Evolutionary conservation across 106 monocot genomes (phyloP), one percentile per base, ranked within the genome.

Genomic region (Chionographis japonica): DNA sequence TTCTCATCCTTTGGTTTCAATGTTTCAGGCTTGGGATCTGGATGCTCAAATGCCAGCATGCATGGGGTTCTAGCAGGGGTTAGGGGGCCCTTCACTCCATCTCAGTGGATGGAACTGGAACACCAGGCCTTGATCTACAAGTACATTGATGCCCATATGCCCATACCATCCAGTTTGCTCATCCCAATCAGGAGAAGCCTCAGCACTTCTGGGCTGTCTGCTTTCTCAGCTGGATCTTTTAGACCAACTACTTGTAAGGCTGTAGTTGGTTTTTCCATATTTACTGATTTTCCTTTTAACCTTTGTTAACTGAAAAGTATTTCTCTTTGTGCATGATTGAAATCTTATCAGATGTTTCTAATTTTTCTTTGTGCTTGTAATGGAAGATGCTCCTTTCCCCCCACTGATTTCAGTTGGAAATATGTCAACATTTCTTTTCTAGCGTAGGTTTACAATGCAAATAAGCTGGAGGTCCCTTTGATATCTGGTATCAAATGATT

Each of bases 51-150:
- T 67, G 41, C 36, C 46, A 80, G 61, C 75, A 79, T 85, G 67
- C 67, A 77, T 81, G 84, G 76, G 27, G 68, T 79, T 36, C 56
- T 78, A 67, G 43, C 69, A 67, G 77, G 90, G 61, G 66, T 72
- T 14, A 83, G 76, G 56, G 82, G 90, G 37, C 69, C 80, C 49
- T 90, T 94, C 78, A 87, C 90, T 16, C 90, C 90, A 18, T 80
- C 94, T n/a, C 94, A 94, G 78, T 90, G 94, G 94, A 70, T 90
- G 84, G 94, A 94, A 67, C 74, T 94, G 46, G 87, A 94, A 52
- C 82, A 85, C 58, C 94, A 94, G 54, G 87, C 83, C 7, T 53
- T 94, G 82, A 94, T 94, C 80, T 94, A 87, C 85, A 87, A 87
- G 39, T 81, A 81, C 80, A 73, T 94, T 41, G 80, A 76, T 39